Evolutionary conservation across 768 basidiomycete genomes (phyloP).

Genomic region (Mycena galericulata): DNA sequence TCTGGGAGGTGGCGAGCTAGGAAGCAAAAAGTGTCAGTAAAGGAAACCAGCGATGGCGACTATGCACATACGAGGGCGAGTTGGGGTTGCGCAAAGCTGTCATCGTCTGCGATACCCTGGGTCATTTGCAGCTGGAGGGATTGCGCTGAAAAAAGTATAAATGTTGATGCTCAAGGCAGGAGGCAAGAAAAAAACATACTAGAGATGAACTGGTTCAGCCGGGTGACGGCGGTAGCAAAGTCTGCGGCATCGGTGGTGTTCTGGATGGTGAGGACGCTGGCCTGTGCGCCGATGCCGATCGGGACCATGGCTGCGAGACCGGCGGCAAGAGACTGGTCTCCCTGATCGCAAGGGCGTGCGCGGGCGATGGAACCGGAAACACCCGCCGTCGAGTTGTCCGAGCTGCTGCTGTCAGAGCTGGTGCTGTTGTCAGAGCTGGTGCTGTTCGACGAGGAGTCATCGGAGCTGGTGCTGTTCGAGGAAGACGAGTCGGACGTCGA

Average conservation of each 20-base stretch:
- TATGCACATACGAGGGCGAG: slow-evolving; percentile 23
- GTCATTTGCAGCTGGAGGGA: slow-evolving; percentile 32
- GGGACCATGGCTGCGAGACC: slow-evolving; percentile 20
- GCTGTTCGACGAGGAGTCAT: neutral
- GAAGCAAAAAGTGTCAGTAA: neutral
- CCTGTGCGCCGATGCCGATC: slow-evolving; percentile 29
- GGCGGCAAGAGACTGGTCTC: slow-evolving; percentile 33
- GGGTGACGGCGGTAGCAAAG: slow-evolving; percentile 13
- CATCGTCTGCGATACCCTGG: slow-evolving; percentile 28
- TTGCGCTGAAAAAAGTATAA: neutral
- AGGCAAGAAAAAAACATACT: neutral
- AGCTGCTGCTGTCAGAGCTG: neutral
- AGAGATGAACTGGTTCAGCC: slow-evolving; percentile 25
- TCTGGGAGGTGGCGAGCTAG: slow-evolving; percentile 21
- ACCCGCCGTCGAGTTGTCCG: slow-evolving; percentile 6
- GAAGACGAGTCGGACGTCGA: neutral
- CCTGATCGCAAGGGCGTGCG: slow-evolving; percentile 32
- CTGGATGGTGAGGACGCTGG: slow-evolving; percentile 21
- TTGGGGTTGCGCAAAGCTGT: slow-evolving; percentile 32
- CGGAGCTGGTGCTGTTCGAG: too few relatives aligned
- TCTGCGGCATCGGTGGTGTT: slow-evolving; percentile 12
- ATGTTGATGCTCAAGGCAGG: neutral
- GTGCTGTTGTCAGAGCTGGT: too few relatives aligned
- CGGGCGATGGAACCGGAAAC: slow-evolving; percentile 22
- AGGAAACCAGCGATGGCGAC: neutral